Evolutionary conservation across 768 basidiomycete species (phyloP), one percentile per base, ranked within the genome.

Genomic region (Boletales sp.): DNA sequence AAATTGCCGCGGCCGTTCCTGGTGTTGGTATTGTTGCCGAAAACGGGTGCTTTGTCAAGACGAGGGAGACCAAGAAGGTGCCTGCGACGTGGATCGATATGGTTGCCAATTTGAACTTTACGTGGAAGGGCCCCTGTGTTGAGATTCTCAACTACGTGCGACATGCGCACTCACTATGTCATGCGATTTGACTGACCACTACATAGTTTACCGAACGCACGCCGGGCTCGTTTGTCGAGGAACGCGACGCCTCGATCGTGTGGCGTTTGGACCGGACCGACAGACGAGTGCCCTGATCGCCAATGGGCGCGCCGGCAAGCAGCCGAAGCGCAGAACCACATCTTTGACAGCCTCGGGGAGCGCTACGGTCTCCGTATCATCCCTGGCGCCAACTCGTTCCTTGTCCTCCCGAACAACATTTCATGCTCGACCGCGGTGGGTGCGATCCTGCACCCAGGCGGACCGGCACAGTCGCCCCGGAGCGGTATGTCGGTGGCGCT

Each of bases 251-350:
- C 0, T 90, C 87, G 10, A 72, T 93, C 53, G 80, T 91, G 4
- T 94, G 90, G 88, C 78, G 89, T 0, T 94, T 90, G 86, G 84
- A 86, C 82, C 0, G 84, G 66, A 1, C 60, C 66, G 13, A 57
- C 63, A 5, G 68, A 73, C 33, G 76, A 81, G 34, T 69, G 71
- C 36, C 65, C 81, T 0, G 87, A 89, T 59, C 75, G 84, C 11
- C 81, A 80, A 49, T 94, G 91, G 91, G 91, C 90, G 0, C 78
- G 86, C 31, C 73, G 91, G 18, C 90, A 93, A 63, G 91, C 91
- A 2, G 88, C 89, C 0, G 90, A 92, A 64, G 91, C 91, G 18
- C 91, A 93, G 68, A 94, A 94, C 68, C 91, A 93, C 59, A 89
- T 92, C 55, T 92, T 90, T 61, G 90, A 91, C 65, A 87, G 85